phyloP scores from a whole-genome alignment of 2,329 filamentous ascomycete species.

The Pseudonectria buxi region DNA sequence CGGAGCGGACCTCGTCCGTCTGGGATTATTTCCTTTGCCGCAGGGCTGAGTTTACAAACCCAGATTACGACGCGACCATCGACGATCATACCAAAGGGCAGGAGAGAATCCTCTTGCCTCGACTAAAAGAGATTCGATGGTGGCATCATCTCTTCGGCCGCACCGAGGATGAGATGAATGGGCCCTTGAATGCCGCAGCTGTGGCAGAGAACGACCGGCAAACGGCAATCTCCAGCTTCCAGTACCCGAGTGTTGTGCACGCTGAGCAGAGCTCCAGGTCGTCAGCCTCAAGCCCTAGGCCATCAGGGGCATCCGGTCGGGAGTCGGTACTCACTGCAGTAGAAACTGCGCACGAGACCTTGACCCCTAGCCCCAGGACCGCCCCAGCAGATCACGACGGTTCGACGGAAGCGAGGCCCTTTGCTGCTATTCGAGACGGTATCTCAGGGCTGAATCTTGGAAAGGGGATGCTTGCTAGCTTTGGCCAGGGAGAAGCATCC shows the following conservation, averaged over 20 bases:
- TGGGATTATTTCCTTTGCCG: conserved; percentile 94
- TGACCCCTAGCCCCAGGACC: conserved; percentile 36
- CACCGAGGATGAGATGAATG: conserved; percentile 90
- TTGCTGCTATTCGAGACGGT: conserved; percentile 41
- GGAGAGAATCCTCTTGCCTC: conserved; percentile 79
- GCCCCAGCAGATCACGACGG: conserved; percentile 36
- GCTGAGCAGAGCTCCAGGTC: conserved; percentile 21
- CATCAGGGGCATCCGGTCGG: conserved; percentile 31
- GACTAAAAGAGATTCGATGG: conserved; percentile 75
- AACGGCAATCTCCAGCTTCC: conserved; percentile 29
- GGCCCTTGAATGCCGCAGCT: conserved; percentile 48
- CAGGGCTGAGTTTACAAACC: conserved; percentile 74
- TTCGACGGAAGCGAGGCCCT: conserved; percentile 39
- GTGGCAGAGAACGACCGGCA: conserved; percentile 39
- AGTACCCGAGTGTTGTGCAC: conserved; percentile 22
- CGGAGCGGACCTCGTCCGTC: conserved; percentile 72
- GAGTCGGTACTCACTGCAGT: conserved; percentile 53
- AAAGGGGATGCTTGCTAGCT: conserved; percentile 35
- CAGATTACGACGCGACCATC: conserved; percentile 64
- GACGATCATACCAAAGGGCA: conserved; percentile 75
- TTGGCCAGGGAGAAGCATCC: conserved; percentile 22
- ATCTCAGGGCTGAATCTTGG: conserved; percentile 42
- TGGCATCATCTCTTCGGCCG: conserved; percentile 86
- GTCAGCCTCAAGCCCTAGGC: conserved; percentile 29
- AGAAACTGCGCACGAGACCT: conserved; percentile 49